phyloP scores from a whole-genome alignment of 2,329 filamentous ascomycete species.

The Xylariales sp. region DNA sequence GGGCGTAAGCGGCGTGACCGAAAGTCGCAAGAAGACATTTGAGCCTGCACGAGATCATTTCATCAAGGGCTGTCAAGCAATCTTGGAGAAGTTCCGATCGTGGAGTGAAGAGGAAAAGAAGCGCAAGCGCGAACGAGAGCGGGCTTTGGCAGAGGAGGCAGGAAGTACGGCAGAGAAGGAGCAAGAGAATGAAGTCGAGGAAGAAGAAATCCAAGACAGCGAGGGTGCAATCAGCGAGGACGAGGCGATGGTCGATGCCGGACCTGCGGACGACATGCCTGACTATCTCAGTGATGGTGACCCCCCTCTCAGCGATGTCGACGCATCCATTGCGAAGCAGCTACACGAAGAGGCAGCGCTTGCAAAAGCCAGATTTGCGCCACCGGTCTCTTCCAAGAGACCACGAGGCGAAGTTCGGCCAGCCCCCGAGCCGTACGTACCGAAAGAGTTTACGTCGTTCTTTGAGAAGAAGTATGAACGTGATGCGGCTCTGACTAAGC shows the following conservation, averaged over 20 bases:
- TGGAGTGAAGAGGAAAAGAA: slow-evolving; percentile 91
- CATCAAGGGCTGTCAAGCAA: slow-evolving; percentile 72
- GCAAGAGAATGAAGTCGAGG: slow-evolving; percentile 27
- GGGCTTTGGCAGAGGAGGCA: slow-evolving; percentile 46
- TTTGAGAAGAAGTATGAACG: slow-evolving; percentile 76
- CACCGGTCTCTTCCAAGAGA: slow-evolving; percentile 17
- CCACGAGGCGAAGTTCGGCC: slow-evolving; percentile 21
- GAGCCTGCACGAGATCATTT: slow-evolving; percentile 83
- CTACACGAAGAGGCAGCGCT: slow-evolving; percentile 67
- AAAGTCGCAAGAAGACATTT: slow-evolving; percentile 79
- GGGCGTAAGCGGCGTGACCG: slow-evolving; percentile 81
- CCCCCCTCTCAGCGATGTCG: slow-evolving; percentile 63
- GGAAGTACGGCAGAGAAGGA: slow-evolving; percentile 32
- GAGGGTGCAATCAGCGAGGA: slow-evolving; percentile 20
- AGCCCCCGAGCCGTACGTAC: slow-evolving; percentile 31
- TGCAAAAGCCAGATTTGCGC: slow-evolving; percentile 21
- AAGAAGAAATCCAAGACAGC: slow-evolving; percentile 18
- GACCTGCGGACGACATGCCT: slow-evolving; percentile 20
- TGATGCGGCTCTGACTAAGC: slow-evolving; percentile 70
- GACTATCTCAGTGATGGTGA: slow-evolving; percentile 40
- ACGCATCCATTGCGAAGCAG: slow-evolving; percentile 68
- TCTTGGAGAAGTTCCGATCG: slow-evolving; percentile 80
- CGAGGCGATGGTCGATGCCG: slow-evolving; percentile 26
- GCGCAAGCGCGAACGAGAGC: slow-evolving; percentile 71
- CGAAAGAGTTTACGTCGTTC: slow-evolving; percentile 76